Conservation (phyloP, 2,329 filamentous ascomycete genomes). For the Pseudocercospora cruenta region DNA sequence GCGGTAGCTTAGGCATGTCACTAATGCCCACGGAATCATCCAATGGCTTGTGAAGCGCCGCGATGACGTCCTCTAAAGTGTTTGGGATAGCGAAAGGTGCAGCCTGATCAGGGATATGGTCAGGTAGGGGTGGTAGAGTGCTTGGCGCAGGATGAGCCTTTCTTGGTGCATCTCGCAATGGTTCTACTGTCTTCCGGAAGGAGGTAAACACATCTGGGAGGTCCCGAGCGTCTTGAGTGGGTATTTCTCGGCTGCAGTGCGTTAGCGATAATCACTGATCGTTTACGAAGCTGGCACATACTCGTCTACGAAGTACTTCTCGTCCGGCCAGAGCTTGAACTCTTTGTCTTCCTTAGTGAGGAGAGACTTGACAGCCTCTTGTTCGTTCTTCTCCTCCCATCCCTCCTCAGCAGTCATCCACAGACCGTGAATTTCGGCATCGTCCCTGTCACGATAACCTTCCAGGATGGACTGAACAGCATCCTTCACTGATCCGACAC, state of each 20-base stretch:
- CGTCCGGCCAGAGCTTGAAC: slow-evolving; percentile 70
- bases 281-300: slow-evolving; percentile 51
- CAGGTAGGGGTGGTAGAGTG: slow-evolving; percentile 62
- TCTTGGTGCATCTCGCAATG: slow-evolving; percentile 67
- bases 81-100: slow-evolving; percentile 67
- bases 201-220: slow-evolving; percentile 76
- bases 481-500: slow-evolving; percentile 64
- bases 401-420: slow-evolving; percentile 77
- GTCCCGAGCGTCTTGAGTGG: slow-evolving; percentile 59
- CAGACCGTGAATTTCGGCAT: slow-evolving; percentile 60
- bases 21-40: slow-evolving; percentile 44
- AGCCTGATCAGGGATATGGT: slow-evolving; percentile 61
- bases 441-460: slow-evolving; percentile 42
- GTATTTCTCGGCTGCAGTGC: slow-evolving; percentile 61
- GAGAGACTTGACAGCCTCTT: slow-evolving; percentile 57
- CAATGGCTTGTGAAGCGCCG: slow-evolving; percentile 62
- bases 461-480: slow-evolving; percentile 63
- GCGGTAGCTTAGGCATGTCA: slow-evolving; percentile 57
- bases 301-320: slow-evolving; percentile 82
- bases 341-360: slow-evolving; percentile 59
- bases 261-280: slow-evolving; percentile 7
- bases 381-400: slow-evolving; percentile 69
- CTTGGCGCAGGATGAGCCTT: slow-evolving; percentile 57
- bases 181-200: slow-evolving; percentile 74
- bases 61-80: slow-evolving; percentile 57